phyloP scores from a whole-genome alignment of 768 basidiomycete species.

The Xerocomus brunneocitrinus region DNA sequence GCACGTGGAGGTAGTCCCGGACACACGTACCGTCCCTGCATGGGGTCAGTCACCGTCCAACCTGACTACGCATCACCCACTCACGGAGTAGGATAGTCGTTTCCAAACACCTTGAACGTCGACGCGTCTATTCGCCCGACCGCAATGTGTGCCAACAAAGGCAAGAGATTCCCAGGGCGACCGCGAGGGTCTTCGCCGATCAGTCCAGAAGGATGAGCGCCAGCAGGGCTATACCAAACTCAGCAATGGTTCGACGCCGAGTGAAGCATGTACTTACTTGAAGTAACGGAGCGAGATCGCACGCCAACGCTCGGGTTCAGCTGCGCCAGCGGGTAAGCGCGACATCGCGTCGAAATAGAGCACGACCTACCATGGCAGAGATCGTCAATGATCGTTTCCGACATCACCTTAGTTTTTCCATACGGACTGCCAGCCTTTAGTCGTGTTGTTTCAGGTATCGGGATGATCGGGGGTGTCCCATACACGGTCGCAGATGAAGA shows the following conservation, averaged over 20 bases:
- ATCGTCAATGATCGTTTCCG: conserved; percentile 85
- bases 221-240: conserved; percentile 68
- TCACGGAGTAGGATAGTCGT: conserved; percentile 93
- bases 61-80: conserved; percentile 18
- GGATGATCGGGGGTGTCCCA: conserved; percentile 86
- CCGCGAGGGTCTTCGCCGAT: conserved; percentile 98
- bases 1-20: conserved; percentile 90
- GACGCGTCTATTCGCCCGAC: conserved; percentile 74
- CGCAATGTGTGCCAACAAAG: conserved; percentile 92
- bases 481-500: conserved; percentile 99
- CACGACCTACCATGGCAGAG: conserved; percentile 63
- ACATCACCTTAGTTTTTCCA: conserved; percentile 95
- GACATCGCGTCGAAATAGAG: neutral
- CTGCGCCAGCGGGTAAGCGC: conserved; percentile 34
- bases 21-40: conserved; percentile 92
- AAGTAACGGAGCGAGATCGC: conserved; percentile 92
- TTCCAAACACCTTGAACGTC: conserved; percentile 83
- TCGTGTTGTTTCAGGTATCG: conserved; percentile 89
- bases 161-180: conserved; percentile 90
- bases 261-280: conserved; percentile 58
- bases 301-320: conserved; percentile 67
- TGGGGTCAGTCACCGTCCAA: neutral
- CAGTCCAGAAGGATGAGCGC: conserved; percentile 92
- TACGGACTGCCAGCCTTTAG: conserved; percentile 89
- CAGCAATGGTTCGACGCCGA: neutral